phyloP scores from a whole-genome alignment of 768 basidiomycete genomes.

The Trametes maxima region DNA sequence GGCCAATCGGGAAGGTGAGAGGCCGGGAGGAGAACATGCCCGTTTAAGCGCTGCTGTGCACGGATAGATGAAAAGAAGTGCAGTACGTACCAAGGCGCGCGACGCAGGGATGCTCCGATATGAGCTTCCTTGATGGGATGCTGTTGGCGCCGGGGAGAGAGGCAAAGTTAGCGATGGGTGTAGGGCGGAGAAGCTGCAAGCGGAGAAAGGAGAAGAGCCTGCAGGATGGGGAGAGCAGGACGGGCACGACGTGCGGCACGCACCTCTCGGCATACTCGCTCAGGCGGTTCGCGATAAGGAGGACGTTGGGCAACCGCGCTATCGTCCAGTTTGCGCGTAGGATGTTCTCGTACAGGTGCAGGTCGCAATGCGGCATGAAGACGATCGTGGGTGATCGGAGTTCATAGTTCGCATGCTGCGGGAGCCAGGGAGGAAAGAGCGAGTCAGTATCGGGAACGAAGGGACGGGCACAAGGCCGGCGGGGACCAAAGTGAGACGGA shows the following conservation, averaged over 20 bases:
- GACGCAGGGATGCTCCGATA: slow-evolving; percentile 54
- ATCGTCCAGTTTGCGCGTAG: slow-evolving; percentile 62
- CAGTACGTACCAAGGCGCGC: slow-evolving; percentile 51
- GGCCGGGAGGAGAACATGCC: background rate
- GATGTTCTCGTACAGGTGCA: slow-evolving; percentile 68
- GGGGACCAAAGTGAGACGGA: slow-evolving; percentile 4
- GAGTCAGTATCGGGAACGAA: background rate
- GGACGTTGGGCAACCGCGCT: slow-evolving; percentile 45
- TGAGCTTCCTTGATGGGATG: slow-evolving; percentile 52
- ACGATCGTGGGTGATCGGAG: slow-evolving; percentile 55
- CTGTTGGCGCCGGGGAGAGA: slow-evolving; percentile 37
- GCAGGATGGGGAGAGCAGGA: slow-evolving; percentile 7
- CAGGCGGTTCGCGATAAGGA: slow-evolving; percentile 69
- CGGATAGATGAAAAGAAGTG: slow-evolving; percentile 16
- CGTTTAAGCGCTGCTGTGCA: background rate
- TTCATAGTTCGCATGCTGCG: slow-evolving; percentile 39
- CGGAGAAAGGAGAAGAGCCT: slow-evolving; percentile 9
- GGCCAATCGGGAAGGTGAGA: background rate
- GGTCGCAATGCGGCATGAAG: slow-evolving; percentile 82
- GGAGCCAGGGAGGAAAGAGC: background rate
- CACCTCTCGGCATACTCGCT: slow-evolving; percentile 70
- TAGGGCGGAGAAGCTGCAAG: slow-evolving; percentile 14
- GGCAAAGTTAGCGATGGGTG: slow-evolving; percentile 13
- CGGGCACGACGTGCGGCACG: slow-evolving; percentile 22
- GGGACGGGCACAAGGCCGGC: slow-evolving; percentile 3